These are phyloP conservation scores for Syzygium grande DNA, from an alignment of 345 rosid species.

Conservation along the genomic window DNA sequence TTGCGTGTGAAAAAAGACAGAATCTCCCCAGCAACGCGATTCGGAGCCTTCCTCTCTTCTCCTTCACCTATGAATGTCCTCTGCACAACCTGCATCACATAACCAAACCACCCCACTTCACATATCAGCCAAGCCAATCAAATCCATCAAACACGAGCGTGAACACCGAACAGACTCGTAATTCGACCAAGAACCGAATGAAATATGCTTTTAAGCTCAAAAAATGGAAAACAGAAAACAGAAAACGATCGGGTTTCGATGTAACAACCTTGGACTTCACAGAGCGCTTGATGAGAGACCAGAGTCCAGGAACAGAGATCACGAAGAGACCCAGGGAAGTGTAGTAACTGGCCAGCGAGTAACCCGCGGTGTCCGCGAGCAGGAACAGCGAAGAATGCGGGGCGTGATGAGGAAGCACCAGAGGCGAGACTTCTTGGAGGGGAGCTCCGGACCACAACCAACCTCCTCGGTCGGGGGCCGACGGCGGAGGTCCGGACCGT, in stretches of 20 bases:
- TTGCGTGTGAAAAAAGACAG: slow-evolving; percentile 82
- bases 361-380: slow-evolving; percentile 48
- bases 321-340: slow-evolving; percentile 90
- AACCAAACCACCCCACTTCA: not conserved
- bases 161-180: not conserved
- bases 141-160: not conserved
- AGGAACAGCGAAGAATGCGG: slow-evolving; percentile 21
- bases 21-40: slow-evolving; percentile 79
- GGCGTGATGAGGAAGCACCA: slow-evolving; percentile 10
- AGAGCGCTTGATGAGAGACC: slow-evolving; percentile 98
- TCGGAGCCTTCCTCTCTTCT: slow-evolving; percentile 49
- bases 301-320: slow-evolving; percentile 90
- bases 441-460: slow-evolving; percentile 5
- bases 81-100: slow-evolving; percentile 60
- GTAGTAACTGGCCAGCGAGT: slow-evolving; percentile 88
- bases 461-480: not conserved
- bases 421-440: slow-evolving; percentile 21
- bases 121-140: not conserved
- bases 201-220: not conserved
- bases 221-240: not conserved
- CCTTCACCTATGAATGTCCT: slow-evolving; percentile 61
- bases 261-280: slow-evolving; percentile 76
- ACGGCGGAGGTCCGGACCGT: not conserved
- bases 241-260: not conserved
- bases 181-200: not conserved